phyloP scores from a whole-genome alignment of 2,329 filamentous ascomycete genomes.

The Cladosporium cucumerinum region DNA sequence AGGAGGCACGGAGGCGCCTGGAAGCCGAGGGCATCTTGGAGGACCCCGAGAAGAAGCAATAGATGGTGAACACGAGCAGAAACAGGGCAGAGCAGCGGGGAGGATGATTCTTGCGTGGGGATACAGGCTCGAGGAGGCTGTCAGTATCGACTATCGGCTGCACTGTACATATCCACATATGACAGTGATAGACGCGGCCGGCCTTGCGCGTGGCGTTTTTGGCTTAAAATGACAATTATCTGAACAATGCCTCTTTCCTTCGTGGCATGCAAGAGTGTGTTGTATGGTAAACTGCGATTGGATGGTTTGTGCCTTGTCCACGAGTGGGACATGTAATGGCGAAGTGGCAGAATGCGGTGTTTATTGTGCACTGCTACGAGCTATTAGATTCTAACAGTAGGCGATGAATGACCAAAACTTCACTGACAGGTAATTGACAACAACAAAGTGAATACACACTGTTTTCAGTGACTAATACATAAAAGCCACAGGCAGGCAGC shows the following conservation, averaged over 20 bases:
- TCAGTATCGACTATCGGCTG: conserved; percentile 9
- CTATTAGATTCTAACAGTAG: not conserved
- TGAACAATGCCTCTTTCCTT: conserved; percentile 6
- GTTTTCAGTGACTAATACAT: not conserved
- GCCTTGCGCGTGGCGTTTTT: conserved; percentile 13
- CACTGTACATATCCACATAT: conserved; percentile 21
- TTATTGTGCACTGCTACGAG: not conserved
- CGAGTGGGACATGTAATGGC: not conserved
- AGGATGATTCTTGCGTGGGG: conserved; percentile 3
- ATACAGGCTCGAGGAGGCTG: conserved; percentile 12
- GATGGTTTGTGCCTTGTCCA: not conserved
- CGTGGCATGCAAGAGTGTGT: not conserved
- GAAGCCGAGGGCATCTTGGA: conserved; percentile 92
- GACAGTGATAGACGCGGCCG: conserved; percentile 18
- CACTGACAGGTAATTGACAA: not conserved
- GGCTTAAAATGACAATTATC: conserved; percentile 15
- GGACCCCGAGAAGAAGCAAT: conserved; percentile 57
- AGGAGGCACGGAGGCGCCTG: conserved; percentile 91
- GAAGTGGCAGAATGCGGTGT: not conserved
- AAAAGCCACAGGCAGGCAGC: not conserved
- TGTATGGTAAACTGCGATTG: not conserved
- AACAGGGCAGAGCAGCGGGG: not conserved
- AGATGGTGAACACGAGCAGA: conserved; percentile 4
- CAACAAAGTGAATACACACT: not conserved
- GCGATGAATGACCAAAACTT: not conserved